Evolutionary conservation across 495 filamentous ascomycete genomes (phyloP).

Genomic region (Xylaria sp.): DNA sequence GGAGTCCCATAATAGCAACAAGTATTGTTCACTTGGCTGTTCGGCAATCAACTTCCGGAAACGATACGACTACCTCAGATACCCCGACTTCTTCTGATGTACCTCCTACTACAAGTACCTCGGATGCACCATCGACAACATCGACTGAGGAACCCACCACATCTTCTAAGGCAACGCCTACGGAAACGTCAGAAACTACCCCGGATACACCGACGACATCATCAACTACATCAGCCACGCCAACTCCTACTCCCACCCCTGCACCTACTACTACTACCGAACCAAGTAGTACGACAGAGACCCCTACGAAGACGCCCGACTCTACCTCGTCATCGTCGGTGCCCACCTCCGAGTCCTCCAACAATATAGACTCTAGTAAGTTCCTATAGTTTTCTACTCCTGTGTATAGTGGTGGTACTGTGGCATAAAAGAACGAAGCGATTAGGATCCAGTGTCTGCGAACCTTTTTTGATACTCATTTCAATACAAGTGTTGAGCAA

Average conservation of each 20-base stretch:
- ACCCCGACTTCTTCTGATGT: conserved; percentile 27
- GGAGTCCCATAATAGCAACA: conserved; percentile 42
- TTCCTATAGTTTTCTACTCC: not conserved
- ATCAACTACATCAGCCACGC: conserved; percentile 22
- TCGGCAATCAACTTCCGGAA: conserved; percentile 41
- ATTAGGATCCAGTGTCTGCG: not conserved
- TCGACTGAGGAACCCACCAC: conserved; percentile 17
- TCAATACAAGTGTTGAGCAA: not conserved
- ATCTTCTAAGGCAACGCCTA: conserved; percentile 9
- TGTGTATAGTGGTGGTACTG: not conserved
- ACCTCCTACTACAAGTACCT: conserved; percentile 15
- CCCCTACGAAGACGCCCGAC: not conserved
- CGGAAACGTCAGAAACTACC: conserved; percentile 20
- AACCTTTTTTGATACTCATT: not conserved
- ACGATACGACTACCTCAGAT: conserved; percentile 36
- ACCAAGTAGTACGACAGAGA: not conserved
- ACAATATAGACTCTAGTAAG: conserved; percentile 17
- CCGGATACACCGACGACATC: conserved; percentile 26
- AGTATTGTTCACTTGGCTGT: conserved; percentile 47
- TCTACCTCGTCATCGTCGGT: conserved; percentile 16
- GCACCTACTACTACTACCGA: conserved; percentile 33
- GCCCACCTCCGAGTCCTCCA: conserved; percentile 18
- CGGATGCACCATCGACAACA: conserved; percentile 12
- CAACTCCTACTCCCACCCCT: conserved; percentile 22
- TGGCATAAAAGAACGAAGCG: not conserved